phyloP scores from a whole-genome alignment of 495 filamentous ascomycete genomes.

The Diplogelasinospora grovesii region DNA sequence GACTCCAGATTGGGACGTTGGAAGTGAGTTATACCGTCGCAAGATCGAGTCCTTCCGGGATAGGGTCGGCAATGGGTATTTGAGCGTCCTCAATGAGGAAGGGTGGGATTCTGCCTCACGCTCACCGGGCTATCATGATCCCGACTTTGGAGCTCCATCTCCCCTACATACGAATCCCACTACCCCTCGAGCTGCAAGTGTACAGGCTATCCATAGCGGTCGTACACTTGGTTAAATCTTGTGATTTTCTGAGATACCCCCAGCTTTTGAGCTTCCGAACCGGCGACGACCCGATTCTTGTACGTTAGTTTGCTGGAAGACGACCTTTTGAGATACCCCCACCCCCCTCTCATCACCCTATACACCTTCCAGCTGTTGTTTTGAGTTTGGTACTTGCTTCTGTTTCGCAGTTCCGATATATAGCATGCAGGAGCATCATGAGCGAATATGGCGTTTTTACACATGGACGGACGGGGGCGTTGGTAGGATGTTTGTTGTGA shows the following conservation, averaged over 20 bases:
- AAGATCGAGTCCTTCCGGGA: conserved; percentile 79
- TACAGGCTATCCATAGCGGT: conserved; percentile 46
- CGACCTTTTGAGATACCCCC: conserved; percentile 15
- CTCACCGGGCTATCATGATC: conserved; percentile 25
- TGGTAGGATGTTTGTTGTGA: conserved; percentile 1
- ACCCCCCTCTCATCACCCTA: background rate
- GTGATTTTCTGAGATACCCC: conserved; percentile 21
- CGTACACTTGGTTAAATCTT: conserved; percentile 39
- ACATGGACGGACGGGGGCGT: no score
- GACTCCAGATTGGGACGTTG: conserved; percentile 56
- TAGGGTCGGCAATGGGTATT: conserved; percentile 77
- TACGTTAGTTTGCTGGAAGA: conserved; percentile 9
- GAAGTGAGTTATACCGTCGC: conserved; percentile 72
- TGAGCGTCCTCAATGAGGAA: conserved; percentile 78
- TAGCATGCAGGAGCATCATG: no score
- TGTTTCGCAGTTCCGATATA: no score
- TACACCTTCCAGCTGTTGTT: background rate
- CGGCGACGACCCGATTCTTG: conserved; percentile 9
- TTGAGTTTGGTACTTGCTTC: conserved; percentile 1
- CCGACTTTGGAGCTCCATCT: conserved; percentile 35
- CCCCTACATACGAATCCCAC: conserved; percentile 35
- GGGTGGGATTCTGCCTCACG: conserved; percentile 43
- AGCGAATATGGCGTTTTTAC: no score
- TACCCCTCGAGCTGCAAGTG: conserved; percentile 37
- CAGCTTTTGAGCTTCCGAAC: conserved; percentile 7